Evolutionary conservation across 169 alveolate species (phyloP), one percentile per base, ranked within the genome.

Genomic region (Theileria luwenshuni): DNA sequence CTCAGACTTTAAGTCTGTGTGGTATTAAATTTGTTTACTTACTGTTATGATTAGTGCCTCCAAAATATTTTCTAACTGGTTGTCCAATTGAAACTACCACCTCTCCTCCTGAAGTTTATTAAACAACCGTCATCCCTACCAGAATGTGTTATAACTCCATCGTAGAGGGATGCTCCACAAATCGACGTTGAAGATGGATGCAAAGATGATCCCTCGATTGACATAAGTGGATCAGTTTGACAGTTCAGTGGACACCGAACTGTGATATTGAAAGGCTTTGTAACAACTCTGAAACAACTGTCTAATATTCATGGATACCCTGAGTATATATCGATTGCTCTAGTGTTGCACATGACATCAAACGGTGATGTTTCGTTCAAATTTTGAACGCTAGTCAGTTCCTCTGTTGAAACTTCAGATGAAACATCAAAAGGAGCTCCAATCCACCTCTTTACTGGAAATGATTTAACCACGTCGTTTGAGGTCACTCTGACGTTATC

Each of bases 141-240:
- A 49, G 91, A 81, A 12, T 94, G 93, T n/a, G 93, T 70, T 21
- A 93, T 47, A 19, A 92, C 92, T 10, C 94, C 94, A 72, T 94
- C 97, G 69, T 73, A 90, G 21, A 94, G 63, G 19, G 97, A 96
- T 1, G 97, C 76, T 27, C 92, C 81, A 52, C 97, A 94, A 32
- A 94, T 91, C 21, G 97, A 92, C 1, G 96, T 68, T 38, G 95
- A 84, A 3, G 95, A 77, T 25, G 97, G 93, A 84, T 92, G 95
- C 33, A 92, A 62, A 25, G 94, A 87, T 21, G 95, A 86, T 13
- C 95, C 95, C 74, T 84, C 91, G n/a, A 92, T 85, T 35, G 76
- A 65, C 21, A 91, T 69, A 62, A 91, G 73, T 23, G 85, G 90
- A 27, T 90, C 83, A 23, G 77, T 73, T 54, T 90, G 94, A 51